A percentile compares a stretch with the other conserved stretches of the same genome.
These are phyloP conservation scores for Parmelia sp. DNA, from an alignment of 495 filamentous ascomycete species.

Conservation along the genomic window DNA sequence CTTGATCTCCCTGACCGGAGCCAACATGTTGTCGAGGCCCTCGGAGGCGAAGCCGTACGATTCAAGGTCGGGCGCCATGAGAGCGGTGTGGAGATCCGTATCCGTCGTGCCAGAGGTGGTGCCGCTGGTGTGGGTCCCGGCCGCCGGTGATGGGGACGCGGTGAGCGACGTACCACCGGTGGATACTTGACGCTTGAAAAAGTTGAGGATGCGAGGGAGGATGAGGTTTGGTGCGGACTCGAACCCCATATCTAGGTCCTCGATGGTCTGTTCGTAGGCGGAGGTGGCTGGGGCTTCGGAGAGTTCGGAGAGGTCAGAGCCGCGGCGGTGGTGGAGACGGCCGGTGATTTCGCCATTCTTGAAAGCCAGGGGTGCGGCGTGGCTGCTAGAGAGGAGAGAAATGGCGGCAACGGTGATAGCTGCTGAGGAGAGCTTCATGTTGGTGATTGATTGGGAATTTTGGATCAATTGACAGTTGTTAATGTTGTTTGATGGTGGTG, in stretches of 20 bases:
- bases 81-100: not conserved
- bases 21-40: not conserved
- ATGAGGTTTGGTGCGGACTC: not conserved
- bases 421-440: slow-evolving; percentile 2
- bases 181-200: not conserved
- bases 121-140: too few species aligned
- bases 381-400: not conserved
- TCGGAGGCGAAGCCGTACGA: not conserved
- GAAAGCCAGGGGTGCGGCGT: not conserved
- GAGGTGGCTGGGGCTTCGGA: not conserved
- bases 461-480: not conserved
- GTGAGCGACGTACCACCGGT: not conserved
- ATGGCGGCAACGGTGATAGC: not conserved
- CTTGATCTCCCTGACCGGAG: not conserved
- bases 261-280: not conserved
- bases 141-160: not conserved
- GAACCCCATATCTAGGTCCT: not conserved
- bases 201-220: not conserved
- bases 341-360: not conserved
- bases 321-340: slow-evolving; percentile 3
- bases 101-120: not conserved
- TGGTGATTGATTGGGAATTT: not conserved
- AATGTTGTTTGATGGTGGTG: not conserved
- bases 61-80: not conserved
- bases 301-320: not conserved